These are phyloP conservation scores for Vitis labrusca DNA, from an alignment of 164 flowering plant genomes.

Conservation along the genomic window DNA sequence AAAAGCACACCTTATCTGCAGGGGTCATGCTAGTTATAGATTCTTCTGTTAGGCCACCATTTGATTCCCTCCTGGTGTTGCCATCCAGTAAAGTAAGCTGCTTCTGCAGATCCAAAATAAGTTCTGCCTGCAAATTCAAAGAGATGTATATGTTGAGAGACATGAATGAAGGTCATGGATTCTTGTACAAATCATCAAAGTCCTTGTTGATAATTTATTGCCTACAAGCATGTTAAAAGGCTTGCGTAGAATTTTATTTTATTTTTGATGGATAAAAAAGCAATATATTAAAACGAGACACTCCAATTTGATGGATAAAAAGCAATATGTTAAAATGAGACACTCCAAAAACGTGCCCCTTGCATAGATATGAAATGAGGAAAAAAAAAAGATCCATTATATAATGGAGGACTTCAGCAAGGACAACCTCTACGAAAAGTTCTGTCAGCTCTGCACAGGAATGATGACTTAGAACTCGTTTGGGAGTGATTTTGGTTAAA, in stretches of 20 bases:
- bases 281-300: no score
- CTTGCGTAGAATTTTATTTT: no score
- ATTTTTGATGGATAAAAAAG: no score
- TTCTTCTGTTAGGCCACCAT: conserved; percentile 48
- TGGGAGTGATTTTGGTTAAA: no score
- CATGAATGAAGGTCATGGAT: neutral
- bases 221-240: no score
- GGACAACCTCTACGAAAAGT: neutral
- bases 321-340: no score
- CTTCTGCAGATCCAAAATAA: conserved; percentile 91
- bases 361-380: no score
- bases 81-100: conserved; percentile 72
- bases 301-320: no score
- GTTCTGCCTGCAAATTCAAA: conserved; percentile 67
- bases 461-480: neutral
- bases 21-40: conserved; percentile 57
- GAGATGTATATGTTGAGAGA: neutral
- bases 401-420: neutral
- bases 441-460: neutral
- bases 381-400: neutral
- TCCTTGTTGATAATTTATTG: no score
- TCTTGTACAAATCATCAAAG: neutral
- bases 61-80: conserved; percentile 50
- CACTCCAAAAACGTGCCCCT: no score
- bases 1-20: conserved; percentile 66